Conservation (phyloP, 352 stramenopile species). For the Globisporangium solare region DNA sequence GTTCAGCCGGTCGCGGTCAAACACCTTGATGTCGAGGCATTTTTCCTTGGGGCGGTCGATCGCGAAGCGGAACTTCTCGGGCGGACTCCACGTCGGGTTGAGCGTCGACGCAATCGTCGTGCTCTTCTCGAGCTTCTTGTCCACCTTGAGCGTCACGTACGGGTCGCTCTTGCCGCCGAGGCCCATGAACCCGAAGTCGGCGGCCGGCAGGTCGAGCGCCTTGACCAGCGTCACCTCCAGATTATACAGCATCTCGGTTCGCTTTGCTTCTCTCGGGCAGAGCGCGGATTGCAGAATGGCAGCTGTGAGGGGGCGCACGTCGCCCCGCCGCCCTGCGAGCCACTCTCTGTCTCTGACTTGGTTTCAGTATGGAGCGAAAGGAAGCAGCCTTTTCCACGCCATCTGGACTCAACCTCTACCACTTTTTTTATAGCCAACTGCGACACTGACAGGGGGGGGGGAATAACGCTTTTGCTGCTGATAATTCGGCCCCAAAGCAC, state of each 20-base stretch:
- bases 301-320: neutral
- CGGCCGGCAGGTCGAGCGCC: conserved; percentile 44
- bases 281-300: conserved; percentile 1
- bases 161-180: conserved; percentile 76
- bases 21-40: conserved; percentile 50
- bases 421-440: neutral
- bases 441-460: neutral
- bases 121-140: conserved; percentile 36
- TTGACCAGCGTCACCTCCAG: conserved; percentile 58
- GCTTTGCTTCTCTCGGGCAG: neutral
- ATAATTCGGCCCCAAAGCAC: neutral
- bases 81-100: conserved; percentile 48
- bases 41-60: conserved; percentile 53
- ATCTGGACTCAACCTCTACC: neutral
- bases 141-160: conserved; percentile 67
- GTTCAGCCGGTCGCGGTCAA: conserved; percentile 58
- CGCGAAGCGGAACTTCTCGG: conserved; percentile 58
- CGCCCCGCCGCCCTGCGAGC: too few relatives aligned
- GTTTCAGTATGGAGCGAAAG: neutral
- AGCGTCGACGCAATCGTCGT: conserved; percentile 39
- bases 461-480: neutral
- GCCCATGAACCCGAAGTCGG: conserved; percentile 62
- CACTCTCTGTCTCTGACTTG: too few relatives aligned
- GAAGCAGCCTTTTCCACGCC: neutral
- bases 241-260: conserved; percentile 27